These are phyloP conservation scores for Sphagnum magellanicum DNA, from an alignment of 228 moss, liverwort and hornwort species.

Conservation along the genomic window DNA sequence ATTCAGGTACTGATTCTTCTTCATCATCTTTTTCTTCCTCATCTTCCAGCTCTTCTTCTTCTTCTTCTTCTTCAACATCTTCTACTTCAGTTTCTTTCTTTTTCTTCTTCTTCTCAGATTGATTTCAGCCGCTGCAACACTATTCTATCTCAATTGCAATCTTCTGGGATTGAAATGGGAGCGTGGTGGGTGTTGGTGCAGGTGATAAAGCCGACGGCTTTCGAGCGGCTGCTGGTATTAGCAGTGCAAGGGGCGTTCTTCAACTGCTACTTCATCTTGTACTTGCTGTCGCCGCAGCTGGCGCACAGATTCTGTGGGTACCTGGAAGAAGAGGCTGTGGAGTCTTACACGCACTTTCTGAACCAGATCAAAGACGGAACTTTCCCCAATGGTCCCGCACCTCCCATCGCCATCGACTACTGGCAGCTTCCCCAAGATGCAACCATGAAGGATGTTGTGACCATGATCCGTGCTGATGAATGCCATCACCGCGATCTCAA, in stretches of 20 bases:
- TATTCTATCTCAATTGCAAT: too few relatives aligned
- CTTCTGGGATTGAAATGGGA: too few relatives aligned
- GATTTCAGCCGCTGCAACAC: too few relatives aligned
- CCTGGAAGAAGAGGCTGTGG: slow-evolving; percentile 5
- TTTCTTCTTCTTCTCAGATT: too few relatives aligned
- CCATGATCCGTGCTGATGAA: slow-evolving; percentile 6
- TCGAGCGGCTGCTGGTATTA: slow-evolving; percentile 1
- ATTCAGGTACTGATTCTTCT: neutral
- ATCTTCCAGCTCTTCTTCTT: too few relatives aligned
- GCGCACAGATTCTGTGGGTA: slow-evolving; percentile 5
- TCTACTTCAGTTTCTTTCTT: too few relatives aligned
- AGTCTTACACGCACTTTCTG: neutral
- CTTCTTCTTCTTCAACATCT: too few relatives aligned
- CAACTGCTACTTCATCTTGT: slow-evolving; percentile 4
- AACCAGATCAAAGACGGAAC: neutral
- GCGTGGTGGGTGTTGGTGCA: neutral
- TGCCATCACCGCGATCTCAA: slow-evolving; percentile 6
- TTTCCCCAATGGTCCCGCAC: slow-evolving; percentile 1
- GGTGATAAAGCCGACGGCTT: neutral
- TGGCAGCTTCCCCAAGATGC: slow-evolving; percentile 4
- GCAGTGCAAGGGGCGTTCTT: slow-evolving; percentile 4
- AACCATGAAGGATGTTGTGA: slow-evolving; percentile 1
- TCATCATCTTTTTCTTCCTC: too few relatives aligned
- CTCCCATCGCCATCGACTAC: slow-evolving; percentile 8
- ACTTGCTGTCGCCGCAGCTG: neutral